Evolutionary conservation across 2,329 filamentous ascomycete genomes (phyloP), one percentile per base, ranked within the genome.

Genomic region (Aspergillus fijiensis): DNA sequence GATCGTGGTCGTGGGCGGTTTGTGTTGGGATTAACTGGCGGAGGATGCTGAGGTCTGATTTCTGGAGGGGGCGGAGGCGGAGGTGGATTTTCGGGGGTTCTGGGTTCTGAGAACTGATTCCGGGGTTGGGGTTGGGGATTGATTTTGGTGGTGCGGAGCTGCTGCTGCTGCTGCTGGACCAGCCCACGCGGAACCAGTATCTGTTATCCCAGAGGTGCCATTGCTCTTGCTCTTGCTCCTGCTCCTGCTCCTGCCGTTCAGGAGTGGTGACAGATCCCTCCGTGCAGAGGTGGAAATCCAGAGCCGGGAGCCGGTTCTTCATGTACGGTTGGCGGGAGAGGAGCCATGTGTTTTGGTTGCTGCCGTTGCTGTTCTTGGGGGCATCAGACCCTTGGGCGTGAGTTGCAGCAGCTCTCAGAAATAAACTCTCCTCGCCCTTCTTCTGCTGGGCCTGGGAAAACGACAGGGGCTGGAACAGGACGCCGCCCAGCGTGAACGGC

Each of bases 171-270:
- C 33, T 11, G 14, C 33, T 16, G 11, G 11, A 12, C 33, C 33
- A 35, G 33, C 33, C 14, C 12, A 86, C 58, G 2, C 76, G 77
- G 52, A 87, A 75, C 85, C 85, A 87, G 70, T 77, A 86, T 21
- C 85, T 77, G 51, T 79, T 77, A 65, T 86, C 84, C 76, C 83
- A 86, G 16, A 87, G 75, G 7, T 65, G 68, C 73, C 76, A 78
- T 6, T 62, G 54, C 4, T 63, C 60, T 35, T 29, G 21, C 14
- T 10, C 39, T 2, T 7, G 31, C 3, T 54, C 1, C 16, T 14
- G 33, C 9, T 14, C 10, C 10, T 35, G 33, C 11, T 12, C 5
- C 3, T 35, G 33, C 11, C 33, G 33, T 35, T 16, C 33, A 12
- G 33, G 5, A 35, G 11, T 14, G 33, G 11, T 12, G 10, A 14